These are phyloP conservation scores for Gaultheria prostrata DNA, from an alignment of 148 eudicot species.

Conservation along the genomic window DNA sequence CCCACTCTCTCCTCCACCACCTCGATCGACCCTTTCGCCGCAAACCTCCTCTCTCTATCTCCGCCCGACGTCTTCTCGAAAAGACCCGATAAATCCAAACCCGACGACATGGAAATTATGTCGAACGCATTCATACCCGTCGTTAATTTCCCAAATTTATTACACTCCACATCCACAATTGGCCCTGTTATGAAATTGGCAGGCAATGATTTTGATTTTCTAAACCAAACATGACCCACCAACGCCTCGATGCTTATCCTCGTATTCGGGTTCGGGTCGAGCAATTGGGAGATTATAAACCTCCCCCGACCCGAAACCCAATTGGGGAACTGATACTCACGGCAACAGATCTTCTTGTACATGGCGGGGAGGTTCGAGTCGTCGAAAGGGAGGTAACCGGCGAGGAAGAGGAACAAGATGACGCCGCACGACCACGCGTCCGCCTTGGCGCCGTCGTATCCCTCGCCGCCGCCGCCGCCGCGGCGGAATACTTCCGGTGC, in stretches of 20 bases:
- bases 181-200: conserved; percentile 19
- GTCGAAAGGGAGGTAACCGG: conserved; percentile 65
- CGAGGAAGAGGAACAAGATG: conserved; percentile 53
- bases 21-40: conserved; percentile 34
- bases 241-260: conserved; percentile 49
- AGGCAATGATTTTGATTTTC: conserved; percentile 19
- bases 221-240: conserved; percentile 51
- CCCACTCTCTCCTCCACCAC: conserved; percentile 53
- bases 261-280: conserved; percentile 66
- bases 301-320: conserved; percentile 49
- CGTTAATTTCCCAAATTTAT: conserved; percentile 23
- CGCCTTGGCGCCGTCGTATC: conserved; percentile 65
- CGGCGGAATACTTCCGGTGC: conserved; percentile 60
- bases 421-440: conserved; percentile 93
- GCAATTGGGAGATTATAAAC: conserved; percentile 36
- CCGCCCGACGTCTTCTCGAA: conserved; percentile 30
- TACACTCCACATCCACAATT: conserved; percentile 34
- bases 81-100: conserved; percentile 59
- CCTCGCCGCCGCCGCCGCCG: conserved; percentile 38
- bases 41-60: conserved; percentile 51
- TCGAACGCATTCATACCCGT: conserved; percentile 69
- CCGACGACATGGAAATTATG: conserved; percentile 69
- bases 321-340: conserved; percentile 47
- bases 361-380: conserved; percentile 52
- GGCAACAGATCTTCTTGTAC: conserved; percentile 58